Evolutionary conservation across 148 eudicot species (phyloP).

Genomic region (Chenopodium quinoa): DNA sequence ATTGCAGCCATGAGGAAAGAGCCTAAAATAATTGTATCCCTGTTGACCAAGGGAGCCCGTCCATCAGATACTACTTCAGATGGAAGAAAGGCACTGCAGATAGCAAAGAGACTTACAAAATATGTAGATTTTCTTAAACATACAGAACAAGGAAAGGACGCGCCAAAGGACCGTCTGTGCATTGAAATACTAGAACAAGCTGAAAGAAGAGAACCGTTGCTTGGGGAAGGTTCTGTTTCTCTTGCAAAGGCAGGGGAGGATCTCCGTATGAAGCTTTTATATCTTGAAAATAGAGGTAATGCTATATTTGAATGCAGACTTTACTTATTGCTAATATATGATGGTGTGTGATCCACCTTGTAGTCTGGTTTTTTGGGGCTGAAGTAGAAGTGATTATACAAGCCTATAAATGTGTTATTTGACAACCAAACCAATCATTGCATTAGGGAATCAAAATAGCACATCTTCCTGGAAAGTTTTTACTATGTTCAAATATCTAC

Average conservation of each 20-base stretch:
- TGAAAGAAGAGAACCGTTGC: constrained; percentile 71
- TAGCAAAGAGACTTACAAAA: constrained; percentile 75
- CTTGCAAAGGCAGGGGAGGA: constrained; percentile 84
- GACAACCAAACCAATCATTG: not conserved
- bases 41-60: constrained; percentile 86
- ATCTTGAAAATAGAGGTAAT: constrained; percentile 92
- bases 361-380: not conserved
- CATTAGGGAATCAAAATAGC: not conserved
- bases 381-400: too few relatives aligned
- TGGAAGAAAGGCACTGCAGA: constrained; percentile 79
- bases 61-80: constrained; percentile 69
- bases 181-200: constrained; percentile 92
- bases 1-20: constrained; percentile 90
- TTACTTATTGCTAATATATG: not conserved
- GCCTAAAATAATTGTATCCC: constrained; percentile 82
- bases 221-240: constrained; percentile 76
- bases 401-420: not conserved
- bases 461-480: not conserved
- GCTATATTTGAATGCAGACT: not conserved
- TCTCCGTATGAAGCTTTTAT: constrained; percentile 63
- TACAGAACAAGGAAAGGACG: constrained; percentile 59
- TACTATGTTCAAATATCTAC: not conserved
- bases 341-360: not conserved
- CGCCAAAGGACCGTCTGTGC: constrained; percentile 80
- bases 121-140: constrained; percentile 45